A percentile compares a stretch with the other conserved stretches of the same genome.
These are phyloP conservation scores for Zea mays DNA, from an alignment of 176 grass and related monocot genomes.

Conservation along the genomic window Zm-B73-REFERENCE-NAM-5.0 NC_050102.1:171066501-171067000, in stretches of 20 bases:
- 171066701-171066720: conserved; percentile 27
- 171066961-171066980: conserved; percentile 21
- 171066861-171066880: background rate
- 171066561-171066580: conserved; percentile 25
- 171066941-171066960: conserved; percentile 29
- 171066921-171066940: conserved; percentile 21
- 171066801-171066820: conserved; percentile 1
- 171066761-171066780: conserved; percentile 7
- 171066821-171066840: conserved; percentile 13
- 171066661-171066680: background rate
- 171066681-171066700: background rate
- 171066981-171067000: background rate
- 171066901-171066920: conserved; percentile 22
- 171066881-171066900: background rate
- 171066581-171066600: conserved; percentile 29
- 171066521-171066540: background rate
- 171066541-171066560: background rate
- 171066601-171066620: conserved; percentile 12
- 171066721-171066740: conserved; percentile 3
- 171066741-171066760: background rate
- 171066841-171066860: conserved; percentile 27
- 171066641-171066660: conserved; percentile 32
- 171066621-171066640: conserved; percentile 38
- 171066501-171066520: background rate
- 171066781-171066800: background rate